Conservation (phyloP, 768 basidiomycete genomes). For the Xerocomus potaroensis region DNA sequence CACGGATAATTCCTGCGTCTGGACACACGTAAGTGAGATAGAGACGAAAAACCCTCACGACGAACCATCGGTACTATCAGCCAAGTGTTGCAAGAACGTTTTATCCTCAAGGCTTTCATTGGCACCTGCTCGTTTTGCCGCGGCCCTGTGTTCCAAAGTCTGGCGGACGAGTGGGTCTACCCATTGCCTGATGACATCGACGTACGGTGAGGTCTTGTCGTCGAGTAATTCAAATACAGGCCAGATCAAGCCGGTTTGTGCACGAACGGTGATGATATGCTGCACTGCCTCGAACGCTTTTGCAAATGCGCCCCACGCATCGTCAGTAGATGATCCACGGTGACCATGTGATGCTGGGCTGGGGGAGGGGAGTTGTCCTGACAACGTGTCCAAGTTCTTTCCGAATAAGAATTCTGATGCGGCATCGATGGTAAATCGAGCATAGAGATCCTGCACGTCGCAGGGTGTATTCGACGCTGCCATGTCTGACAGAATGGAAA, state of each 20-base stretch:
- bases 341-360: conserved; percentile 43
- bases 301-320: conserved; percentile 55
- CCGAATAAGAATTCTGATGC: conserved; percentile 75
- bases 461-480: conserved; percentile 39
- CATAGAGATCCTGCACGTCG: conserved; percentile 65
- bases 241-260: conserved; percentile 38
- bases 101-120: conserved; percentile 43
- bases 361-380: conserved; percentile 47
- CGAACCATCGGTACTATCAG: conserved; percentile 60
- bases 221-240: conserved; percentile 39
- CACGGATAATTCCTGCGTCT: conserved; percentile 67
- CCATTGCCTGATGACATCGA: conserved; percentile 37
- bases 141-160: conserved; percentile 45
- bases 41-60: not conserved
- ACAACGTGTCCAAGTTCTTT: conserved; percentile 56
- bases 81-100: conserved; percentile 65
- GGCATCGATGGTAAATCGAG: conserved; percentile 65
- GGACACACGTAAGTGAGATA: conserved; percentile 10
- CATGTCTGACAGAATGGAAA: conserved; percentile 44
- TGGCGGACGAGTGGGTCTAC: conserved; percentile 59
- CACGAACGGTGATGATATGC: conserved; percentile 32
- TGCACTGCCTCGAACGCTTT: conserved; percentile 42
- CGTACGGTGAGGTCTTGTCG: conserved; percentile 35
- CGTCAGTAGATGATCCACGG: conserved; percentile 57
- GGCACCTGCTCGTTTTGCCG: conserved; percentile 36